Evolutionary conservation across 345 rosid species (phyloP).

Genomic region (Eucalyptus regnans): DNA sequence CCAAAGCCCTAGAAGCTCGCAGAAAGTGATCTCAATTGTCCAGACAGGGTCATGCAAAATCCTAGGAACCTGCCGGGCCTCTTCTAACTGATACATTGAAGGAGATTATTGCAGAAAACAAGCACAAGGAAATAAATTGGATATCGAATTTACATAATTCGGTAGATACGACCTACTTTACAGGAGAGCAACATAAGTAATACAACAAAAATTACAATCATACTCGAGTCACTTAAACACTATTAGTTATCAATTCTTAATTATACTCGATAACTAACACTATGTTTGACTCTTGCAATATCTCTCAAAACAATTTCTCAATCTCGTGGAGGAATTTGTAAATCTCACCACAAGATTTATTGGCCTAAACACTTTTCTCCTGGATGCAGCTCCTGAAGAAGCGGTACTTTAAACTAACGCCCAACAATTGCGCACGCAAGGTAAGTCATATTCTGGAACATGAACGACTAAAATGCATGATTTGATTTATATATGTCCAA

Average conservation of each 20-base stretch:
- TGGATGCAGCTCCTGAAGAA: neutral
- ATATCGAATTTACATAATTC: fast-evolving
- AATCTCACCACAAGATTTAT: neutral
- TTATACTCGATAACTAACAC: neutral
- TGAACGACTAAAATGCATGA: neutral
- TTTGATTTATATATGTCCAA: neutral
- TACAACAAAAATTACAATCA: neutral
- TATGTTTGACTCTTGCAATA: neutral
- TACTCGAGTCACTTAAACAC: neutral
- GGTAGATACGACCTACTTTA: too few species aligned
- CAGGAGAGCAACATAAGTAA: fast-evolving
- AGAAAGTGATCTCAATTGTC: neutral
- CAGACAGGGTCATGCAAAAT: neutral
- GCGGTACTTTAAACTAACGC: neutral
- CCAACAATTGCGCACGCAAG: neutral
- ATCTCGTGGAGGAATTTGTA: neutral
- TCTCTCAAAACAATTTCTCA: neutral
- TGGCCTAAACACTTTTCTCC: neutral
- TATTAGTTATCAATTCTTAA: neutral
- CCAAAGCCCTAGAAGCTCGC: neutral
- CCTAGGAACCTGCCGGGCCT: neutral
- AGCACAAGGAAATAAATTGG: neutral
- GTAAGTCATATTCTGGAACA: neutral
- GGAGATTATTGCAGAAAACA: neutral
- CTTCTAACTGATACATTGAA: neutral